Base-by-base conservation (phyloP, 176 grass and related monocot genomes). In the Urochloa ruziziensis region DNA sequence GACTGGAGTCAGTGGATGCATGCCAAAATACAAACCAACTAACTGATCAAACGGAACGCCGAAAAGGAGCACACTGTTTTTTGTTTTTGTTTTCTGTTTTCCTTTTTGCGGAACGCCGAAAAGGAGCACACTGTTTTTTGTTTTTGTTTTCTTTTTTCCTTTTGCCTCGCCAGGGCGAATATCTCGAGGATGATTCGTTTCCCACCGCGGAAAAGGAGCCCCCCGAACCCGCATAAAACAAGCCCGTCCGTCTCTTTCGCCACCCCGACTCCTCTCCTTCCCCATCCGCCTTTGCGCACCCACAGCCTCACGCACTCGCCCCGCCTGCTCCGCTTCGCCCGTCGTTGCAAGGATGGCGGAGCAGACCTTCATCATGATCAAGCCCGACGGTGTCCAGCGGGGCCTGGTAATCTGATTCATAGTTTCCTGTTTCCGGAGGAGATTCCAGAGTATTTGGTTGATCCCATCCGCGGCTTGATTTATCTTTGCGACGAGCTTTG, bases 311-410 rank as follows among this genome's bases (percentile, higher is more conserved):
- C 58, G 7, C 12, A 19, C 68, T 37, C 27, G 24, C 39, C 39
- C 34, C 81, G 4, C 43, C n/a, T 27, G 8, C 66, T 30, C 2
- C 65, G 65, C 24, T 46, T 61, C 29, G 15, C 47, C 76, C n/a
- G 14, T 70, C 52, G 17, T 3, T 23, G 85, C 10, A 7, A 58
- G 33, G 37, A 88, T 91, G 86, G n/a, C n/a, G n/a, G 90, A 91
- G 78, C 86, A 91, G 78, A 78, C 64, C 42, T 91, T 91, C 82
- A 91, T 91, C 90, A 91, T 91, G 90, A 91, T 91, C 86, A 91
- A 91, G 82, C 90, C 90, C 19, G 90, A 91, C 73, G 90, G 90
- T 72, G 86, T 91, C 71, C 90, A 91, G 78, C 64, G 90, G 47
- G 90, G 86, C 82, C 82, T 91, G 85, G 90, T 88, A 49, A 78